These are phyloP conservation scores for Zychaea mexicana DNA, from an alignment of 371 early-diverging fungal genomes.

Conservation along the genomic window DNA sequence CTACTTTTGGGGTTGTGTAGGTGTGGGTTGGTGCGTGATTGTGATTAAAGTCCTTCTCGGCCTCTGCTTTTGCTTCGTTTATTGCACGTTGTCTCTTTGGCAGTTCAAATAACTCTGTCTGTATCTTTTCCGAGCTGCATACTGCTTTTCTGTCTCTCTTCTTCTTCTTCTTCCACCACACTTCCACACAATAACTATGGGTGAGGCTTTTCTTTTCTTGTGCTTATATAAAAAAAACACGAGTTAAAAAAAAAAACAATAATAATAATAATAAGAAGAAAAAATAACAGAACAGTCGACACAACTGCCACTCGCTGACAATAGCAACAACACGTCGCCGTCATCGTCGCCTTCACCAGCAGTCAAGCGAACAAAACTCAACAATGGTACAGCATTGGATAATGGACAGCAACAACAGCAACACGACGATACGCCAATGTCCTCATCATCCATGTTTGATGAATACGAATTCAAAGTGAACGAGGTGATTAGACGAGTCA, in stretches of 20 bases:
- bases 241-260: too few relatives aligned
- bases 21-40: too few relatives aligned
- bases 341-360: conserved; percentile 13
- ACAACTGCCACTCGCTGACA: not conserved
- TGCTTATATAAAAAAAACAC: too few relatives aligned
- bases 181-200: too few relatives aligned
- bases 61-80: not conserved
- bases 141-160: not conserved
- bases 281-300: not conserved
- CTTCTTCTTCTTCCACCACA: too few relatives aligned
- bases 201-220: too few relatives aligned
- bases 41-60: too few relatives aligned
- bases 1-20: too few relatives aligned
- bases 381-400: conserved; percentile 9
- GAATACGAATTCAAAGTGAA: conserved; percentile 26
- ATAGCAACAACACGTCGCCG: conserved; percentile 1
- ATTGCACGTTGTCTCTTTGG: not conserved
- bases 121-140: too few relatives aligned
- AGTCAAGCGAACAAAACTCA: conserved; percentile 9
- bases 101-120: not conserved
- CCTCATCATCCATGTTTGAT: conserved; percentile 8
- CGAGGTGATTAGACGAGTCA: conserved; percentile 10
- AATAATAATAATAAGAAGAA: not conserved
- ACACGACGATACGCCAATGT: conserved; percentile 3
- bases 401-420: not conserved